These are phyloP conservation scores for Diaporthe amygdali DNA, from an alignment of 2,329 filamentous ascomycete species.

Conservation along the genomic window DNA sequence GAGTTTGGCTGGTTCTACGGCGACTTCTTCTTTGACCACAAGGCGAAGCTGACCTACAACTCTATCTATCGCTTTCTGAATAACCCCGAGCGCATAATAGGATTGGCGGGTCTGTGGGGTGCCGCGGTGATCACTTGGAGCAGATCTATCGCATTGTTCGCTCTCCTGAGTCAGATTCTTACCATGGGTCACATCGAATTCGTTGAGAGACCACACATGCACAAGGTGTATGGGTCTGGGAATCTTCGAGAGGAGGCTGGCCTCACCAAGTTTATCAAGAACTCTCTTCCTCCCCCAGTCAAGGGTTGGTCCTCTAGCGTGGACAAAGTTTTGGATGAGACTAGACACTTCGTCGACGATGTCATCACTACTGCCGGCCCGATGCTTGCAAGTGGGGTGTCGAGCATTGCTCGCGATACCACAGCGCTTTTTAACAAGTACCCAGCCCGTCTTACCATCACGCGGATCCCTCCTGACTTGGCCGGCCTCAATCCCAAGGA, in stretches of 20 bases:
- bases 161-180: slow-evolving; percentile 82
- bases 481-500: slow-evolving; percentile 79
- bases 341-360: slow-evolving; percentile 88
- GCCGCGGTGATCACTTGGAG: slow-evolving; percentile 93
- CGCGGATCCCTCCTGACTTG: slow-evolving; percentile 77
- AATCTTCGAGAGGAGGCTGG: slow-evolving; percentile 86
- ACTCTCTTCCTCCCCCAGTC: slow-evolving; percentile 82
- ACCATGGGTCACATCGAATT: slow-evolving; percentile 89
- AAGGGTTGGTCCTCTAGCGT: slow-evolving; percentile 85
- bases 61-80: slow-evolving; percentile 98
- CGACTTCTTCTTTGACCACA: slow-evolving; percentile 95
- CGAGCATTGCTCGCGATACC: slow-evolving; percentile 86
- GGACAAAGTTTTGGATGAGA: slow-evolving; percentile 85
- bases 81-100: slow-evolving; percentile 93
- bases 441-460: slow-evolving; percentile 83
- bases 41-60: slow-evolving; percentile 88
- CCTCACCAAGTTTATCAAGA: slow-evolving; percentile 87
- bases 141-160: slow-evolving; percentile 83
- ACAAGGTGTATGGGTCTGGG: slow-evolving; percentile 85
- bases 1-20: slow-evolving; percentile 99
- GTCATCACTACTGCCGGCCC: slow-evolving; percentile 85
- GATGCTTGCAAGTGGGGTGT: slow-evolving; percentile 85
- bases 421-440: slow-evolving; percentile 88
- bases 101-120: slow-evolving; percentile 94
- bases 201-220: slow-evolving; percentile 96